Percentiles rank a stretch among this genome's conserved stretches.
phyloP scores from a whole-genome alignment of 352 stramenopile species.

The Phytophthora ohioensis region DNA sequence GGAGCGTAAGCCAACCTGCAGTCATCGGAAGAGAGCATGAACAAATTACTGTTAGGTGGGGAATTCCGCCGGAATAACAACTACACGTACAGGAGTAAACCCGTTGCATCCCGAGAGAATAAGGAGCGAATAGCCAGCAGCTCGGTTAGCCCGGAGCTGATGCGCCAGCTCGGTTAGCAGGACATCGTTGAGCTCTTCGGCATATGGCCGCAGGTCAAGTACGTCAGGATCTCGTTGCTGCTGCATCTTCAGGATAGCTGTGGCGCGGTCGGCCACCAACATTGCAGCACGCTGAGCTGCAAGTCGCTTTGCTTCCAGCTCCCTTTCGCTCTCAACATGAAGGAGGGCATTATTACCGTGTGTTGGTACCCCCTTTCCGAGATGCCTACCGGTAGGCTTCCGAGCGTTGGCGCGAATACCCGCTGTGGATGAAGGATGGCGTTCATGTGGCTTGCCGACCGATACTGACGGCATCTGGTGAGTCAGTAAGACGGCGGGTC shows the following conservation, averaged over 20 bases:
- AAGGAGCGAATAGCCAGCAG: constrained; percentile 53
- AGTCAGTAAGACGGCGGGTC: not conserved
- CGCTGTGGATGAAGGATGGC: constrained; percentile 10
- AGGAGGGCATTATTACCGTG: constrained; percentile 48
- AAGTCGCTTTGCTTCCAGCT: constrained; percentile 43
- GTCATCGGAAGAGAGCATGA: not conserved
- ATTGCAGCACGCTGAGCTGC: constrained; percentile 48
- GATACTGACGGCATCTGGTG: constrained; percentile 26
- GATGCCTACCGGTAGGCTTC: constrained; percentile 14
- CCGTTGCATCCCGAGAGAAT: constrained; percentile 64
- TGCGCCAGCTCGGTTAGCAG: constrained; percentile 69
- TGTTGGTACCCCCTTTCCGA: not conserved
- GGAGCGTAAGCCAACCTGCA: constrained; percentile 74
- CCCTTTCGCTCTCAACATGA: constrained; percentile 43
- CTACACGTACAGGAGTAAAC: constrained; percentile 49
- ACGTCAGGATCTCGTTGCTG: constrained; percentile 61
- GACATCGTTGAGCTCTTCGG: constrained; percentile 58
- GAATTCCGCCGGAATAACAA: not conserved
- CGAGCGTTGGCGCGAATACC: constrained; percentile 9
- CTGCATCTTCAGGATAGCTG: constrained; percentile 53
- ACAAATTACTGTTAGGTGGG: constrained; percentile 9
- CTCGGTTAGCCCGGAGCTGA: constrained; percentile 57
- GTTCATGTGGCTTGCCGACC: constrained; percentile 12
- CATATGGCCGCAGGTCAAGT: constrained; percentile 59
- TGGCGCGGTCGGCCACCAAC: constrained; percentile 54